Evolutionary conservation across 148 eudicot species (phyloP), one percentile per base, ranked within the genome.

Genomic region (Cornus kousa): DNA sequence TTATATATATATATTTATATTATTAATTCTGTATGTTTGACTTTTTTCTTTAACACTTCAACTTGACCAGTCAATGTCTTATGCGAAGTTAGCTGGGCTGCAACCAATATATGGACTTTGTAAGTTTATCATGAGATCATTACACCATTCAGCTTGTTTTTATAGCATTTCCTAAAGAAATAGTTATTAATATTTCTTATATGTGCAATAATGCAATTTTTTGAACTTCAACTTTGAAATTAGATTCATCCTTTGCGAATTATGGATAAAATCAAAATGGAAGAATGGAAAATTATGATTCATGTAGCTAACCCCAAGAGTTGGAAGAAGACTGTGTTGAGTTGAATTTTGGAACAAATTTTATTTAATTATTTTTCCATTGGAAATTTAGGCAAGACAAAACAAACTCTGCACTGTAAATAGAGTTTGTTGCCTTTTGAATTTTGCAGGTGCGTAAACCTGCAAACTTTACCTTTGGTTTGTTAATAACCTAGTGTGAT

Each of bases 11-110:
- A 37, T 43, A 6, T 67, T 64, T 16, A 57, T 73, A 37, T 35
- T 70, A 16, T 22, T 57, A 14, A 40, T 22, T 74, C 62, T 35
- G 39, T 39, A 33, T 71, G 67, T 53, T 57, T 67, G 50, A 40
- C 32, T 37, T 28, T 75, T 75, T 53, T 79, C 67, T 79, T 80
- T 73, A 43, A 65, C 73, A 77, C 67, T 79, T 80, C 71, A 43
- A 65, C 73, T 68, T 81, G 71, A 55, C 20, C 90, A 96, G 99
- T 92, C 97, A 57, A 96, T 96, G 99, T 96, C 99, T 72, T 96
- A 96, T 74, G 99, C 99, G 69, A 93, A 91, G 90, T 85, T 96
- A 79, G 99, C 99, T 81, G 99, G 99, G 80, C 93, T 96, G n/a
- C 91, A 90, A 74, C 91, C 99, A 32, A 96, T 96, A 39, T 96